Base-by-base conservation (phyloP, 164 flowering plant genomes). In the Umbellularia californica region DNA sequence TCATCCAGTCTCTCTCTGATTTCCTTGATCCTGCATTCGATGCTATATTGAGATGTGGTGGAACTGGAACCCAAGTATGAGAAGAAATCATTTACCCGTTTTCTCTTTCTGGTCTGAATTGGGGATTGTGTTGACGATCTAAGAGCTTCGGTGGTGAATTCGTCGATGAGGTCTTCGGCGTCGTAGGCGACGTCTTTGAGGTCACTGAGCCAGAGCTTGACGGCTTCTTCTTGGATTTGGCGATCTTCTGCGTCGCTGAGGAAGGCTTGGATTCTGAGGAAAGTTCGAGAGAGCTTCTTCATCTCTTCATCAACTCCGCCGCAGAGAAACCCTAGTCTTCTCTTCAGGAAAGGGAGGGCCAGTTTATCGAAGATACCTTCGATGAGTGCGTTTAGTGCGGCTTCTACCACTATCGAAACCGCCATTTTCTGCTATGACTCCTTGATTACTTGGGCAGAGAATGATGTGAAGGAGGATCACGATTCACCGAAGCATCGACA, bases 231-330 rank as follows among this genome's bases (percentile, higher is more conserved):
- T 33, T 75, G 75, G 6, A 77, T 55, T 50, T 79, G 80, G 35
- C 68, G 69, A 19, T 70, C 71, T 69, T 82, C 84, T 3, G 83
- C 84, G 71, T 84, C 83, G 20, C 70, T 64, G 19, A 74, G 70
- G 35, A 58, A 58, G 23, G 69, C 24, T 50, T 47, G 75, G 10
- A 64, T 24, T 12, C 69, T 65, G 2, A 13, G 23, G 0, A 73
- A n/a, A 27, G 60, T 64, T 30, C 68, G 47, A 5, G 17, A 19
- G 2, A 73, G 62, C 50, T 65, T 73, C n/a, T 25, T n/a, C 9
- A 73, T 6, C 30, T 73, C 70, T 47, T 41, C 47, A 52, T 65
- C 58, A 14, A 64, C 65, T 28, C 50, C 51, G 66, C 50, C 51
- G 66, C 17, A 64, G 15, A 23, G 14, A 25, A 64, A 24, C 24